Conservation (phyloP, 352 stramenopile genomes). For the Pythium oligandrum region DNA sequence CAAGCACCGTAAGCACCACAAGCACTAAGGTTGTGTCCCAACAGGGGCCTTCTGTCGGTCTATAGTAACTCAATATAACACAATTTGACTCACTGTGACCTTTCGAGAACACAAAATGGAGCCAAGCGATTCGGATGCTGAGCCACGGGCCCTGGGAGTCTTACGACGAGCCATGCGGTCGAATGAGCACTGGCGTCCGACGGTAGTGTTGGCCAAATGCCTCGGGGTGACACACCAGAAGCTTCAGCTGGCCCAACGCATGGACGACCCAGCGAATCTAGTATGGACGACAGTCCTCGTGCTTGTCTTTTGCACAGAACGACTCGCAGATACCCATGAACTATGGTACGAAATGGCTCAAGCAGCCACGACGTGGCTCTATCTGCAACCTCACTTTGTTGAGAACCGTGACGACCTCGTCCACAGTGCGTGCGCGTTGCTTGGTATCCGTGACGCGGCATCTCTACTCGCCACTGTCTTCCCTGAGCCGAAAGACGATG, state of each 20-base stretch:
- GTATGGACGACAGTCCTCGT: constrained; percentile 52
- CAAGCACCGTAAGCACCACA: too few species aligned
- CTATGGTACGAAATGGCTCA: constrained; percentile 43
- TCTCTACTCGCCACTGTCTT: constrained; percentile 42
- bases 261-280: constrained; percentile 42
- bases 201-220: constrained; percentile 38
- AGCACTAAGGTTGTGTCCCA: too few species aligned
- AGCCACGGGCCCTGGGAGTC: constrained; percentile 29
- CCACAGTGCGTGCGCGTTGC: constrained; percentile 29
- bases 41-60: too few species aligned
- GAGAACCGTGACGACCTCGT: constrained; percentile 51
- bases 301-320: constrained; percentile 31
- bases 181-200: constrained; percentile 33
- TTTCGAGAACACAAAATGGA: too few species aligned
- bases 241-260: constrained; percentile 31
- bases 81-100: too few species aligned
- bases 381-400: constrained; percentile 38
- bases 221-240: constrained; percentile 28
- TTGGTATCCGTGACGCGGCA: constrained; percentile 25
- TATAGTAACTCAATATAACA: too few species aligned
- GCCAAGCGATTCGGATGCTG: too few species aligned
- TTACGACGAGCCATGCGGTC: constrained; percentile 21
- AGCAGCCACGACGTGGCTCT: constrained; percentile 34
- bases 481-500: constrained; percentile 22
- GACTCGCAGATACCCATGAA: constrained; percentile 44